Evolutionary conservation across 208 protist genomes (phyloP).

Genomic region (Leishmania tarentolae): DNA sequence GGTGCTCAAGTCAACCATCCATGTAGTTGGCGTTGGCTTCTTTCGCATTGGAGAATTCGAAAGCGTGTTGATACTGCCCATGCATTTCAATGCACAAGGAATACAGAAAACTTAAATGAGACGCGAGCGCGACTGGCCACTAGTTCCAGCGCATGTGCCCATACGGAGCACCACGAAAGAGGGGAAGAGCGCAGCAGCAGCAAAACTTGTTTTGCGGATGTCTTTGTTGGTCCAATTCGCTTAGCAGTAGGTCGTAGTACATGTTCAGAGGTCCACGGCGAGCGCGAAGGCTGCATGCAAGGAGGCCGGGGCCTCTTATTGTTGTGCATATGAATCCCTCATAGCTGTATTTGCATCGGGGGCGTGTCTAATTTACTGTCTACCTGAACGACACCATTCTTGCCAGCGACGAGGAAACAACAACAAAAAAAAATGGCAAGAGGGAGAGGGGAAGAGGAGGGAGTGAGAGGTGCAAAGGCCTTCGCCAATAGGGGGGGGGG

Average conservation of each 20-base stretch:
- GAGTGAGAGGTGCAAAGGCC: background rate
- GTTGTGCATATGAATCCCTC: background rate
- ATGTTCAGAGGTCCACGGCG: background rate
- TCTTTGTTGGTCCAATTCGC: background rate
- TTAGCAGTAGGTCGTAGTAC: background rate
- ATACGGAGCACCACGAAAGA: background rate
- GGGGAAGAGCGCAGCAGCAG: background rate
- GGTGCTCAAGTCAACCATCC: background rate
- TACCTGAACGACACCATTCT: background rate
- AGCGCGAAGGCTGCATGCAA: background rate
- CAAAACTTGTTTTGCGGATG: background rate
- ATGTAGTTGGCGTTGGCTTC: background rate
- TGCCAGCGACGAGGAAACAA: background rate
- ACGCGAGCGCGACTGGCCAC: background rate
- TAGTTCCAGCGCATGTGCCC: background rate
- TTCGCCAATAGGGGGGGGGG: background rate
- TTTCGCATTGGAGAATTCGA: background rate
- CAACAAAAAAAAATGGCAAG: background rate
- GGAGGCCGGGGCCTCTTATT: background rate
- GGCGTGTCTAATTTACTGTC: background rate
- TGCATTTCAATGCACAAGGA: background rate
- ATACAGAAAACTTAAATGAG: background rate
- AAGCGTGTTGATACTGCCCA: background rate
- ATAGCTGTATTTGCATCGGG: background rate
- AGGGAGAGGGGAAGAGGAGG: background rate